Evolutionary conservation across 2,329 filamentous ascomycete genomes (phyloP), one percentile per base, ranked within the genome.

Genomic region (Scortechinia acanthostroma): DNA sequence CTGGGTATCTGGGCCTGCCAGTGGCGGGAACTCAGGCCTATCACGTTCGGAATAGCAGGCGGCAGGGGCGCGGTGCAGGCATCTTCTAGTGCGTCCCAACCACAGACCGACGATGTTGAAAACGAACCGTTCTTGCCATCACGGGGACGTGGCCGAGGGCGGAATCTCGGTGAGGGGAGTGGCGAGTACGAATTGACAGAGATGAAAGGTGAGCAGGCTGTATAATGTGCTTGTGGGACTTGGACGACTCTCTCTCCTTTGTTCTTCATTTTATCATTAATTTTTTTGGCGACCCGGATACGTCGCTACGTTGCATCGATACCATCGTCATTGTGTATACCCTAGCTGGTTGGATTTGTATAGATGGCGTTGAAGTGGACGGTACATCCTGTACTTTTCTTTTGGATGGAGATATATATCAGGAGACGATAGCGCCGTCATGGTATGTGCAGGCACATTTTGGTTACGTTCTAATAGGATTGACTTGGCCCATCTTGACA

Each of bases 1-100:
- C 58, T 80, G 3, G 80, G 80, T 2, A 74, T 83, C 49, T 84
- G 80, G 80, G 76, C 73, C 14, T 83, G 80, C 57, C 79, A 78
- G 55, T 81, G 76, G 69, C 66, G 79, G 43, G 80, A 84, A 55
- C 61, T 84, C 44, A 66, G 71, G 50, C 80, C 80, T 4, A 83
- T 84, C 53, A 71, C 66, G 42, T 83, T 84, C 55, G 77, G 77
- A 4, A 70, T 70, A 3, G 53, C 58, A 6, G 52, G 51, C 17
- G 47, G 48, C 3, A 52, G 21, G 14, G 23, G 17, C 49, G 20
- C 51, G 49, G 30, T n/a, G 25, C 10, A 30, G n/a, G 10, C 25
- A 10, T 30, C 25, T 6, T 17, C 14, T 13, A 13, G 20, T 15
- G 17, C 35, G 17, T 40, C 35, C 17, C n/a, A n/a, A n/a, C n/a